Evolutionary conservation across 2,329 filamentous ascomycete species (phyloP).

Genomic region (Tolypocladium tropicale): DNA sequence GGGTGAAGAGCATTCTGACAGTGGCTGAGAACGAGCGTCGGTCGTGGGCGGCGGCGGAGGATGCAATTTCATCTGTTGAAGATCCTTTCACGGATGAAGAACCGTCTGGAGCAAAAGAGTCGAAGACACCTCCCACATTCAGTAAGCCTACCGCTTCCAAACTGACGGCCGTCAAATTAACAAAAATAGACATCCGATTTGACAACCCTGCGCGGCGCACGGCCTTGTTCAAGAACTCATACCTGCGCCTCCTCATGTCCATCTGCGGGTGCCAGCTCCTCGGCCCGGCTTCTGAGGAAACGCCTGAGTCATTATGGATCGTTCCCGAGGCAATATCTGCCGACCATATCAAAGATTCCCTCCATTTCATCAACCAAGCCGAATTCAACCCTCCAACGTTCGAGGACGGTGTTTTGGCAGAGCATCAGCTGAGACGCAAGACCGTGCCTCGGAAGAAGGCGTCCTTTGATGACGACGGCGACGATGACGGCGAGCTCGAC

Average conservation of each 20-base stretch:
- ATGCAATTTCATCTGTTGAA: slow-evolving; percentile 37
- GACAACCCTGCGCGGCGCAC: slow-evolving; percentile 56
- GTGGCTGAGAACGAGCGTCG: slow-evolving; percentile 63
- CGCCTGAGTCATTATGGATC: slow-evolving; percentile 67
- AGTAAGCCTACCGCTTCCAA: slow-evolving; percentile 15
- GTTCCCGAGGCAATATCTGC: slow-evolving; percentile 58
- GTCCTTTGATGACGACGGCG: slow-evolving; percentile 63
- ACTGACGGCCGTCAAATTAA: slow-evolving; percentile 16
- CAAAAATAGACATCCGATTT: slow-evolving; percentile 43
- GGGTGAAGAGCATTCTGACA: slow-evolving; percentile 65
- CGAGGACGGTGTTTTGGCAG: slow-evolving; percentile 63
- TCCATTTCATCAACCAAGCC: slow-evolving; percentile 65
- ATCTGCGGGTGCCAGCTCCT: slow-evolving; percentile 59
- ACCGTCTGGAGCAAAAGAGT: slow-evolving; percentile 12
- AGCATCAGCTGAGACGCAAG: slow-evolving; percentile 71
- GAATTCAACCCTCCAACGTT: slow-evolving; percentile 71
- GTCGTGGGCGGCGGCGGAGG: slow-evolving; percentile 65
- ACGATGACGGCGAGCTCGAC: slow-evolving; percentile 44
- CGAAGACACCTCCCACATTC: slow-evolving; percentile 21
- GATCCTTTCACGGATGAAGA: slow-evolving; percentile 23
- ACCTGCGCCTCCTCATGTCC: slow-evolving; percentile 75
- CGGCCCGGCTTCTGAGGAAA: slow-evolving; percentile 49
- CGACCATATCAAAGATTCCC: slow-evolving; percentile 53
- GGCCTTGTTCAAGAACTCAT: slow-evolving; percentile 81
- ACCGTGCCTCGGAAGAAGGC: slow-evolving; percentile 42